Conservation (phyloP, 257 asterid species). For the Lycium ferocissimum region DNA sequence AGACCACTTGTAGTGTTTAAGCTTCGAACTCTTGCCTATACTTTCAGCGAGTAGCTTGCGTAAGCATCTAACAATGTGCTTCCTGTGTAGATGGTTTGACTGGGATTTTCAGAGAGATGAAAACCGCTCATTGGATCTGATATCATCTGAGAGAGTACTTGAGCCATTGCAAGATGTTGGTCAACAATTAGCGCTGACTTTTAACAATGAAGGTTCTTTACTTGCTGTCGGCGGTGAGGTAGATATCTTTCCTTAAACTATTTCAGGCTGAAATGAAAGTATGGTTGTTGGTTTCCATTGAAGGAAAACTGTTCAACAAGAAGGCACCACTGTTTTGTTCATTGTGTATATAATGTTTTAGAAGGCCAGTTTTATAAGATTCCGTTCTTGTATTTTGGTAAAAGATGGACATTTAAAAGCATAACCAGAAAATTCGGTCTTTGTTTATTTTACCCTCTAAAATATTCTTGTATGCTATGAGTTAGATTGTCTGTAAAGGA, state of each 20-base stretch:
- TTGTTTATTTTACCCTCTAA: not conserved
- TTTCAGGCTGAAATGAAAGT: not conserved
- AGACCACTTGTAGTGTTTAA: conserved; percentile 8
- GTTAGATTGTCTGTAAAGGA: not conserved
- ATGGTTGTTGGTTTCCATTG: not conserved
- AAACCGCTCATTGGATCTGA: conserved; percentile 55
- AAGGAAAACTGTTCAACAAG: not conserved
- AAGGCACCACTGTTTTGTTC: conserved; percentile 8
- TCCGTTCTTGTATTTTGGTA: not conserved
- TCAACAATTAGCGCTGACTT: conserved; percentile 82
- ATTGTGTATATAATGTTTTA: not conserved
- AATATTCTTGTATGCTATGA: not conserved
- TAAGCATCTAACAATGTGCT: conserved; percentile 10
- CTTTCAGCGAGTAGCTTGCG: conserved; percentile 9
- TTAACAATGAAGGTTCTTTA: conserved; percentile 72
- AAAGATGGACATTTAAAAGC: not conserved
- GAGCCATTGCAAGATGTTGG: conserved; percentile 78
- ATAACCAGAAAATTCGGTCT: not conserved
- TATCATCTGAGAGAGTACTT: conserved; percentile 67
- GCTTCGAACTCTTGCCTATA: not conserved
- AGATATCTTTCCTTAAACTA: conserved; percentile 37
- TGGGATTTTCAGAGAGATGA: conserved; percentile 56
- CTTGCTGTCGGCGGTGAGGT: conserved; percentile 98
- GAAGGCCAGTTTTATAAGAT: not conserved
- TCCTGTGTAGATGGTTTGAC: conserved; percentile 71